Conservation (phyloP, 2,329 filamentous ascomycete genomes). For the Triangularia setosa region DNA sequence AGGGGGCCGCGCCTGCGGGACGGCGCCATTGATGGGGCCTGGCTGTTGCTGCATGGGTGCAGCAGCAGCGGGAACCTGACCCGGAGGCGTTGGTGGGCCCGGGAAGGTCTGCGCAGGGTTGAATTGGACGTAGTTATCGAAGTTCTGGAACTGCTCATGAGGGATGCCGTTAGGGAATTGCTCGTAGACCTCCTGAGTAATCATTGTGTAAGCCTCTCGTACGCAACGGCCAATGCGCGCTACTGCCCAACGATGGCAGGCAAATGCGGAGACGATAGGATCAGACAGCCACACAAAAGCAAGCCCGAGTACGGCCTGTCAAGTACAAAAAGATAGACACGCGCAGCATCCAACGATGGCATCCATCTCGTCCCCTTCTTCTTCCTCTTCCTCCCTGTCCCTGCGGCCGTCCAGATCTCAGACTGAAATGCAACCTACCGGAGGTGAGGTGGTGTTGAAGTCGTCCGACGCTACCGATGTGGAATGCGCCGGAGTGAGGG, state of each 20-base stretch:
- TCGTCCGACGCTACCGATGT: constrained; percentile 53
- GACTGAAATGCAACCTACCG: constrained; percentile 40
- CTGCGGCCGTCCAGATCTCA: background rate
- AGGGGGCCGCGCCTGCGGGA: constrained; percentile 19
- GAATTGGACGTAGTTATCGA: constrained; percentile 42
- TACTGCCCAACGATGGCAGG: constrained; percentile 24
- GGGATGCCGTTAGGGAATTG: constrained; percentile 35
- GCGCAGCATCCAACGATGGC: no score
- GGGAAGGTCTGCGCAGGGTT: constrained; percentile 39
- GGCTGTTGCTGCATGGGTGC: constrained; percentile 24
- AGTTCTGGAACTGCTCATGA: constrained; percentile 48
- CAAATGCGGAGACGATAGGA: constrained; percentile 21
- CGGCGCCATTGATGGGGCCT: constrained; percentile 23
- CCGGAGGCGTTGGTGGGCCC: constrained; percentile 51
- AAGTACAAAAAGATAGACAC: constrained; percentile 12
- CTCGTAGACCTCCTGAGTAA: constrained; percentile 49
- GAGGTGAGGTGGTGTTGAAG: constrained; percentile 51
- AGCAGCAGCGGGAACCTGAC: constrained; percentile 31
- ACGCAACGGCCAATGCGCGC: constrained; percentile 24
- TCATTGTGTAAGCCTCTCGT: constrained; percentile 32
- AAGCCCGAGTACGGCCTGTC: background rate
- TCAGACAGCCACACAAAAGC: constrained; percentile 1
- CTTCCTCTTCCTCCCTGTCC: background rate
- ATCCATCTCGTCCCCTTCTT: background rate
- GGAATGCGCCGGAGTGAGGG: constrained; percentile 53